Percentiles rank a stretch among this genome's conserved stretches.
These are phyloP conservation scores for Akanthomyces muscarius DNA, from an alignment of 2,329 filamentous ascomycete species.

Conservation along the genomic window DNA sequence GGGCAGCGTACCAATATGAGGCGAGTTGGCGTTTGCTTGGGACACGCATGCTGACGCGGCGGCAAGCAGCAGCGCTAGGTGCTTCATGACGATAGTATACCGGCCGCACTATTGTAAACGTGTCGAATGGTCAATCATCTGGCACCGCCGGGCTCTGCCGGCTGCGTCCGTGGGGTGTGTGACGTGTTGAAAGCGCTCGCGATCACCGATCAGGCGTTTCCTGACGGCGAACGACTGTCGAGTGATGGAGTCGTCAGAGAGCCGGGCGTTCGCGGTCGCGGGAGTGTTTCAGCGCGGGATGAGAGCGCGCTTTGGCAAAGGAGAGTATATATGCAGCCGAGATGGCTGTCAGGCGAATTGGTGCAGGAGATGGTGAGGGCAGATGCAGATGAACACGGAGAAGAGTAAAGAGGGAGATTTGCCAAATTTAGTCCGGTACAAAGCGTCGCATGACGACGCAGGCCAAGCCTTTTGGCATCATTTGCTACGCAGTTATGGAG, in stretches of 20 bases:
- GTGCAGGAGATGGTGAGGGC: neutral
- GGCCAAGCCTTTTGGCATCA: neutral
- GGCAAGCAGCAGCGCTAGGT: conserved; percentile 7
- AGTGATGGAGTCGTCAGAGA: neutral
- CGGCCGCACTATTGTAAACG: neutral
- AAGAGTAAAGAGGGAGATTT: neutral
- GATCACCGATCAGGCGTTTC: neutral
- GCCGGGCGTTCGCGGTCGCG: neutral
- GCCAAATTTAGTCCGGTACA: neutral
- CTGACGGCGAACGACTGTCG: neutral
- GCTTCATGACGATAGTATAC: conserved; percentile 8
- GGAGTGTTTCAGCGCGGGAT: neutral
- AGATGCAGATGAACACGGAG: neutral
- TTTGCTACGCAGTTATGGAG: neutral
- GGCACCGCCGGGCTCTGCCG: neutral
- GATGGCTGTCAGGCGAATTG: neutral
- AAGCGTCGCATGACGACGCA: neutral
- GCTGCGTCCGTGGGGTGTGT: neutral
- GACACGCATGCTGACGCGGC: conserved; percentile 5
- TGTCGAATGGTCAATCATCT: neutral
- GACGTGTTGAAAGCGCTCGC: neutral
- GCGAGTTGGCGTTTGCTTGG: neutral
- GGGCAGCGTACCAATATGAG: neutral
- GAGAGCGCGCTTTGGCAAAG: neutral
- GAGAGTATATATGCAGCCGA: neutral